Conservation (phyloP, 2,329 filamentous ascomycete genomes). For the Bertia moriformis region DNA sequence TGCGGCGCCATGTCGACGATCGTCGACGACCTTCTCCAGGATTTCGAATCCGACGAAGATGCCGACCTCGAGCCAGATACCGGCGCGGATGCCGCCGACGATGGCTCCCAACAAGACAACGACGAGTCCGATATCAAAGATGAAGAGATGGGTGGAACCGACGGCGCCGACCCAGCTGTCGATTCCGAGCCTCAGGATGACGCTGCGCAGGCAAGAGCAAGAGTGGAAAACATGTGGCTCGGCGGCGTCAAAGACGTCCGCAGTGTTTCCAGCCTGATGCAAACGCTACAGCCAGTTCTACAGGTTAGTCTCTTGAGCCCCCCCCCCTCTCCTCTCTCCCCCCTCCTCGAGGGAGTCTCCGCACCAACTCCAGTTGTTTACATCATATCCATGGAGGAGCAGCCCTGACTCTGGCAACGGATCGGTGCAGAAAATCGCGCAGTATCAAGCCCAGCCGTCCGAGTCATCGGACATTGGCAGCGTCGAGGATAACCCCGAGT, state of each 20-base stretch:
- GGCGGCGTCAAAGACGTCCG: slow-evolving; percentile 62
- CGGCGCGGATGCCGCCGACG: slow-evolving; percentile 16
- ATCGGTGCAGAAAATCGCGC: slow-evolving; percentile 59
- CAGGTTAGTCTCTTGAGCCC: slow-evolving; percentile 73
- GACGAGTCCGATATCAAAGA: slow-evolving; percentile 14
- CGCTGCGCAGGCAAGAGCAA: slow-evolving; percentile 50
- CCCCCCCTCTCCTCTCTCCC: no score
- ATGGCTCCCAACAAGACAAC: no score
- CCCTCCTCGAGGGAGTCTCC: slow-evolving; percentile 2
- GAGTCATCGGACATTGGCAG: slow-evolving; percentile 57
- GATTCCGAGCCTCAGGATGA: slow-evolving; percentile 37
- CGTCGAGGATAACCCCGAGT: slow-evolving; percentile 84
- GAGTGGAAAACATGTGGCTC: slow-evolving; percentile 71
- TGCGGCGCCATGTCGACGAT: slow-evolving; percentile 68
- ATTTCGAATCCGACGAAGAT: slow-evolving; percentile 60
- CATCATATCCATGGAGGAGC: not conserved
- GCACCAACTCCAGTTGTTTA: slow-evolving; percentile 9
- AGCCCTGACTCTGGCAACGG: slow-evolving; percentile 52
- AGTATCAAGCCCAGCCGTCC: slow-evolving; percentile 57
- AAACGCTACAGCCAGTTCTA: slow-evolving; percentile 64
- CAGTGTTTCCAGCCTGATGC: slow-evolving; percentile 70
- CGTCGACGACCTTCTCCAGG: slow-evolving; percentile 81
- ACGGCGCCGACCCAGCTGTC: slow-evolving; percentile 17
- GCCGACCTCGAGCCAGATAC: slow-evolving; percentile 28
- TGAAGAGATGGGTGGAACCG: slow-evolving; percentile 11